Evolutionary conservation across 805 yeast genomes (phyloP).

Genomic region (Tetrapisispora fleetii): DNA sequence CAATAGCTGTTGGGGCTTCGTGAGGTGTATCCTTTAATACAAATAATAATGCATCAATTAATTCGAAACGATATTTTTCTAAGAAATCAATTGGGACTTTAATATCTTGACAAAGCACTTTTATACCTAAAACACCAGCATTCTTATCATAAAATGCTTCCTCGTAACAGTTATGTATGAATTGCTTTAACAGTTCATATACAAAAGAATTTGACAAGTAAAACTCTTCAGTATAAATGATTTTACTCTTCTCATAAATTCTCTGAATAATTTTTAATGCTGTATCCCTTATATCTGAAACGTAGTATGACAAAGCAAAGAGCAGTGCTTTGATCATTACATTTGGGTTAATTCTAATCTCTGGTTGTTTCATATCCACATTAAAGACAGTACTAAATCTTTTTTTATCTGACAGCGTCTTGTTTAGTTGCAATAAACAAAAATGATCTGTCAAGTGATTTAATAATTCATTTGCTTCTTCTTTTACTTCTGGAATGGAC

Average conservation of each 20-base stretch:
- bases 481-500: slow-evolving; percentile 60
- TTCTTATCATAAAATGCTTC: slow-evolving; percentile 77
- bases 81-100: slow-evolving; percentile 66
- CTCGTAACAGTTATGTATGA: slow-evolving; percentile 86
- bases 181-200: slow-evolving; percentile 64
- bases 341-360: slow-evolving; percentile 55
- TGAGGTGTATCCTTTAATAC: slow-evolving; percentile 83
- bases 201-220: slow-evolving; percentile 67
- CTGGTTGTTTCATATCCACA: slow-evolving; percentile 73
- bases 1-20: slow-evolving; percentile 75
- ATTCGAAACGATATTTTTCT: slow-evolving; percentile 67
- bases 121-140: slow-evolving; percentile 82
- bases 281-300: slow-evolving; percentile 54
- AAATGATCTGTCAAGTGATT: slow-evolving; percentile 68
- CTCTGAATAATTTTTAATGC: slow-evolving; percentile 59
- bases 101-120: slow-evolving; percentile 59
- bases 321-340: slow-evolving; percentile 66
- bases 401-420: slow-evolving; percentile 57
- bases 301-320: slow-evolving; percentile 71
- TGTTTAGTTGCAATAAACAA: slow-evolving; percentile 66
- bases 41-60: slow-evolving; percentile 78
- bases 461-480: slow-evolving; percentile 55
- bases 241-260: slow-evolving; percentile 50
- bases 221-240: slow-evolving; percentile 60
- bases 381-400: slow-evolving; percentile 62